Conservation (phyloP, 306 rosid genomes). For the Clitoria ternatea region DNA sequence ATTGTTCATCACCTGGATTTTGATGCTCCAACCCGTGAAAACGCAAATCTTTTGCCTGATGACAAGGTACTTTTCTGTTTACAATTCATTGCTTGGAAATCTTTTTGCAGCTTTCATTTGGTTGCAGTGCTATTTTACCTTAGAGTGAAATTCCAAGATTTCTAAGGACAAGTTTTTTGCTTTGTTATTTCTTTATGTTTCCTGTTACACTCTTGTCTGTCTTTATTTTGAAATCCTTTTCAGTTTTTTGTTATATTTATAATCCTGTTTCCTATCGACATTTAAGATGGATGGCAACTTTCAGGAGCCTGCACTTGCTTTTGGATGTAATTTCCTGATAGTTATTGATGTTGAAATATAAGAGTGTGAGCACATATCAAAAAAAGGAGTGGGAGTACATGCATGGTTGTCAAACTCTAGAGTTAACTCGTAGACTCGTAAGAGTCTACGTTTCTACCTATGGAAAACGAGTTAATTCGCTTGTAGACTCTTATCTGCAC, state of each 20-base stretch:
- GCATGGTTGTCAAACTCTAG: too few species aligned
- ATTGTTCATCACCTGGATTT: conserved; percentile 86
- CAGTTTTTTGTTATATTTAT: background rate
- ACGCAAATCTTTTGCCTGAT: conserved; percentile 78
- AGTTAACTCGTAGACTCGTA: too few species aligned
- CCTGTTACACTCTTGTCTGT: background rate
- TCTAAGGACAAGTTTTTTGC: background rate
- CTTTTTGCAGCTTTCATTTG: conserved; percentile 18
- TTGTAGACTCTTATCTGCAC: too few species aligned
- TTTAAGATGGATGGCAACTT: conserved; percentile 18
- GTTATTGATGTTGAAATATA: conserved; percentile 9
- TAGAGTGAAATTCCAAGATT: background rate
- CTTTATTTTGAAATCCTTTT: background rate
- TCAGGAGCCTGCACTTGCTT: background rate
- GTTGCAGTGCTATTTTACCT: too few species aligned
- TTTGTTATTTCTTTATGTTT: background rate
- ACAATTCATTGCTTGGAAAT: conserved; percentile 16
- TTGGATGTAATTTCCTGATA: conserved; percentile 4
- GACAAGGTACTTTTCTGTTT: conserved; percentile 72
- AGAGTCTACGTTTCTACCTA: too few species aligned
- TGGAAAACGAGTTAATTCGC: too few species aligned
- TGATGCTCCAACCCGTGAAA: conserved; percentile 98
- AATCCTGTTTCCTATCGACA: background rate
- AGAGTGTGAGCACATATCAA: background rate
- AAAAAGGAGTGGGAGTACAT: too few species aligned